Conservation (phyloP, 805 yeast genomes). For the Middelhovenomyces tepae region DNA sequence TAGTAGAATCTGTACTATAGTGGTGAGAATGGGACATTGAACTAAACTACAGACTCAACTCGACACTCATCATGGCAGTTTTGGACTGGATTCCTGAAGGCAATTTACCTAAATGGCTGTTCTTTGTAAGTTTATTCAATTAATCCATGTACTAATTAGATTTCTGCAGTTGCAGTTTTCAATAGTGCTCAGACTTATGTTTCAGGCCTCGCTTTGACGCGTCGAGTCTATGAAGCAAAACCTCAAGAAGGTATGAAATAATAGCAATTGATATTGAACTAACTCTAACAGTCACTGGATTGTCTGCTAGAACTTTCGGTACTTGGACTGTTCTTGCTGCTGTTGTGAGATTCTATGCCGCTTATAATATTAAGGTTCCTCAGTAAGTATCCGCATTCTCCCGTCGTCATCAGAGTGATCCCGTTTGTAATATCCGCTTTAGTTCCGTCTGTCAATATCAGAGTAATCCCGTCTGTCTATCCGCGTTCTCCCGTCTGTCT, state of each 20-base stretch:
- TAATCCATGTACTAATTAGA: slow-evolving; percentile 23
- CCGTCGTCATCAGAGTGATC: not conserved
- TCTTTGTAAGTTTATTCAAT: slow-evolving; percentile 40
- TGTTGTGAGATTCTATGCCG: slow-evolving; percentile 78
- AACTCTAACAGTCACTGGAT: slow-evolving; percentile 34
- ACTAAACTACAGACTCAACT: too few species aligned
- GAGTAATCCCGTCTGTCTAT: too few species aligned
- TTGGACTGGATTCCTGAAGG: slow-evolving; percentile 30
- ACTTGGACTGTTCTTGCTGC: slow-evolving; percentile 93
- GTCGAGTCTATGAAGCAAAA: slow-evolving; percentile 62
- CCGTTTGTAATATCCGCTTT: not conserved
- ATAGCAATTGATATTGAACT: not conserved
- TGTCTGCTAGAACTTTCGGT: slow-evolving; percentile 95
- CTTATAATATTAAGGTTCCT: slow-evolving; percentile 60
- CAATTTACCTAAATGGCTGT: slow-evolving; percentile 64
- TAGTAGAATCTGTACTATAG: too few species aligned
- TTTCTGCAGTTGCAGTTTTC: slow-evolving; percentile 83
- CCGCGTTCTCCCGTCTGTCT: too few species aligned
- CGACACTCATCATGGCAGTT: slow-evolving; percentile 1
- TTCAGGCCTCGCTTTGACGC: slow-evolving; percentile 65
- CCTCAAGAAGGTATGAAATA: slow-evolving; percentile 43
- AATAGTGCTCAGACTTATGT: slow-evolving; percentile 82
- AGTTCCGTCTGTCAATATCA: too few species aligned
- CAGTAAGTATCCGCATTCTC: slow-evolving; percentile 28
- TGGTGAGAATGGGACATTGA: too few species aligned